phyloP scores from a whole-genome alignment of 352 stramenopile species.

The Pythium brassicae region DNA sequence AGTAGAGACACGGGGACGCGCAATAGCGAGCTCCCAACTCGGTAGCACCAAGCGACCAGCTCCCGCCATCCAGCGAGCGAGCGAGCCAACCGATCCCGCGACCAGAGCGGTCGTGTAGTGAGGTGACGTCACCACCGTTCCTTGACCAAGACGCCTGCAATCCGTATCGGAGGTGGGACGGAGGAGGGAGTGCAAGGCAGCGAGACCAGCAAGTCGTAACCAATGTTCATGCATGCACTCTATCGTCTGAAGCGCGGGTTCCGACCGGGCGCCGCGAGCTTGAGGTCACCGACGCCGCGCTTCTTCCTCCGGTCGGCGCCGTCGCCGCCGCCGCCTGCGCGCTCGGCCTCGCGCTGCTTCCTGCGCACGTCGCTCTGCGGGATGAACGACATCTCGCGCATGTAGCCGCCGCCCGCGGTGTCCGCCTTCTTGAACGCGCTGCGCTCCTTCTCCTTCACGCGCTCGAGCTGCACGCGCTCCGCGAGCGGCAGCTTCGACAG shows the following conservation, averaged over 20 bases:
- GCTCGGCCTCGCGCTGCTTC: slow-evolving; percentile 45
- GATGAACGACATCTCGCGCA: slow-evolving; percentile 81
- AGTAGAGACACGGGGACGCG: background rate
- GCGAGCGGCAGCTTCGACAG: slow-evolving; percentile 72
- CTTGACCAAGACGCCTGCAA: too few species aligned
- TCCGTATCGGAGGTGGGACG: too few species aligned
- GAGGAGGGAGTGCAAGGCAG: too few species aligned
- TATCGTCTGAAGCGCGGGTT: slow-evolving; percentile 62
- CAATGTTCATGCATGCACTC: background rate
- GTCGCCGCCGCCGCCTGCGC: slow-evolving; percentile 12
- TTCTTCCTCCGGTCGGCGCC: slow-evolving; percentile 65
- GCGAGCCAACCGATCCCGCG: too few species aligned
- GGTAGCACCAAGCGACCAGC: too few species aligned
- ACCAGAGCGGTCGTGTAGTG: too few species aligned
- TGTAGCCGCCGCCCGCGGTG: slow-evolving; percentile 62
- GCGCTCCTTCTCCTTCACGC: slow-evolving; percentile 65
- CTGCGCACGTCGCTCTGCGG: slow-evolving; percentile 54
- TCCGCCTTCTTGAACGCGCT: slow-evolving; percentile 86
- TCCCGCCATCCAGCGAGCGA: too few species aligned
- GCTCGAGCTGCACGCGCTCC: slow-evolving; percentile 73
- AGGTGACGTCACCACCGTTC: too few species aligned
- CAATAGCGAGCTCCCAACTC: too few species aligned
- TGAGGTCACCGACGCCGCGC: slow-evolving; percentile 71
- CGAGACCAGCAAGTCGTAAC: background rate
- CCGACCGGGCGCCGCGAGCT: slow-evolving; percentile 43